Base-by-base conservation (phyloP, 2,329 filamentous ascomycete genomes). In the Colletotrichum tamarilloi region DNA sequence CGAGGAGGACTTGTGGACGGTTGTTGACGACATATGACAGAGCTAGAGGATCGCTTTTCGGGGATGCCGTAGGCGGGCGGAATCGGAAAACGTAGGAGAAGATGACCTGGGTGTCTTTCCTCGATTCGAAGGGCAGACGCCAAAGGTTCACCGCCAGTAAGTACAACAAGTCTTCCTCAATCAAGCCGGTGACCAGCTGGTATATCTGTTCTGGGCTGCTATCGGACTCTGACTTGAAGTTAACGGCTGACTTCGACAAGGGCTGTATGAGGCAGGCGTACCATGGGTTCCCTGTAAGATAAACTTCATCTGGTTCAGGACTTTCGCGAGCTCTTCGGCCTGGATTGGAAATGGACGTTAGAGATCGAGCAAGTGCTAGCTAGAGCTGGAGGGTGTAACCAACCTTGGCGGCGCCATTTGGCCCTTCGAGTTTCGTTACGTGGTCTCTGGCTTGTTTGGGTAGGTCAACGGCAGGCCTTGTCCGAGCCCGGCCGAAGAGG, bases 21-120 rank as follows among this genome's bases (percentile, higher is more conserved):
- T 94, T 92, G 79, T 94, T 93, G 75, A 97, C 92, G 72, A 98
- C 93, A 81, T 97, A 97, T 77, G 94, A 93, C 70, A 99, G 88
- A 30, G 97, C 95, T 63, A 95, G 91, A 0, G 95, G 95, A 75
- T 97, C 94, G 76, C 88, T 90, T 79, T 92, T 91, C 14, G 89
- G 87, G 24, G 92, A 91, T 2, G 89, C 90, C 56, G 89, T 90
- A 55, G 91, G 87, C 6, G 93, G 93, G 76, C 94, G 94, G 87
- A 97, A 98, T 76, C 95, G 94, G 81, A 98, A 95, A 77, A 97
- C 93, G 82, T 96, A 97, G 53, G 95, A 98, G 85, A 98, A 97
- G 81, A 98, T 97, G 75, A 97, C 94, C 82, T 98, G 96, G 14
- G 94, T 94, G 80, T 98, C 96, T 86, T 98, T 98, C 79, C 96